Conservation (phyloP, 352 stramenopile species). For the Nothophytophthora sp. region DNA sequence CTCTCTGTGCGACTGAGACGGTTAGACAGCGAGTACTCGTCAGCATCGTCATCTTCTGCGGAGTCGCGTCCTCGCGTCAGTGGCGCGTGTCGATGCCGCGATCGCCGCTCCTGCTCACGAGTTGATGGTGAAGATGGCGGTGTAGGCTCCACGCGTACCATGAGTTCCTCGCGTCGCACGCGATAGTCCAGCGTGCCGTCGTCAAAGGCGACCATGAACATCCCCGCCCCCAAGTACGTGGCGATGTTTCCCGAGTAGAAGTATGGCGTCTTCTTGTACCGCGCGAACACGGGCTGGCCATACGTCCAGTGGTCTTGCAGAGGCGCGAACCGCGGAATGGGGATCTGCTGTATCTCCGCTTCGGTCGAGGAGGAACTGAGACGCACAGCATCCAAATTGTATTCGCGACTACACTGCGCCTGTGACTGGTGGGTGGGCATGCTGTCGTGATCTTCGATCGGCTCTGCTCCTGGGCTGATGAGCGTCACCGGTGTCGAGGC, state of each 20-base stretch:
- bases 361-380: background rate
- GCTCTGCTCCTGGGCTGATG: no score
- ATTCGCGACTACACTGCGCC: slow-evolving; percentile 2
- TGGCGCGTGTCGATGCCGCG: slow-evolving; percentile 1
- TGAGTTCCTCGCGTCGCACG: slow-evolving; percentile 65
- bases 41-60: slow-evolving; percentile 2
- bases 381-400: background rate
- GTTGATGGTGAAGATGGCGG: background rate
- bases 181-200: slow-evolving; percentile 76
- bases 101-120: slow-evolving; percentile 1
- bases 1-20: slow-evolving; percentile 4
- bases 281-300: slow-evolving; percentile 59
- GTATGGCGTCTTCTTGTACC: slow-evolving; percentile 70
- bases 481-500: slow-evolving; percentile 1
- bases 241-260: slow-evolving; percentile 83
- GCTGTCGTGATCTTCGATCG: no score
- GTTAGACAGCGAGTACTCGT: slow-evolving; percentile 4
- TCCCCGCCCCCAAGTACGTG: slow-evolving; percentile 58
- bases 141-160: slow-evolving; percentile 28
- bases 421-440: slow-evolving; percentile 2
- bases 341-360: background rate
- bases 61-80: background rate
- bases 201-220: slow-evolving; percentile 85
- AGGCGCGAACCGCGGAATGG: slow-evolving; percentile 43
- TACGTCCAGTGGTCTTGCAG: slow-evolving; percentile 64